Evolutionary conservation across 768 basidiomycete genomes (phyloP).

Genomic region (Termitomyces titanicus): DNA sequence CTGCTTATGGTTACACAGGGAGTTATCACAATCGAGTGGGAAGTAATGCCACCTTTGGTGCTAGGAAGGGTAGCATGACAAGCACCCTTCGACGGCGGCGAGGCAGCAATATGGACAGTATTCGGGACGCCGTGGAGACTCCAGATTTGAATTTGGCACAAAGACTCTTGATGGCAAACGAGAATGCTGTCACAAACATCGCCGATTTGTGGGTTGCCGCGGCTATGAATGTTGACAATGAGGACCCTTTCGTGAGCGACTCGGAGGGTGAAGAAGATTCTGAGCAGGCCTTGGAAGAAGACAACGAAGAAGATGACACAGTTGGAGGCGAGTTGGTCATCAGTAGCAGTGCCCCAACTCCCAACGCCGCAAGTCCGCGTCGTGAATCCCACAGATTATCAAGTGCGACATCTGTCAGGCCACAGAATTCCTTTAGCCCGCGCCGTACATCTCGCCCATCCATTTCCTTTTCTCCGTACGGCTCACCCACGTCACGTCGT

Average conservation of each 20-base stretch:
- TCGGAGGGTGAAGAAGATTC: slow-evolving; percentile 32
- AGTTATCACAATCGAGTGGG: slow-evolving; percentile 53
- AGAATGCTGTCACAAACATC: slow-evolving; percentile 91
- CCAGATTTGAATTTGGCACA: slow-evolving; percentile 83
- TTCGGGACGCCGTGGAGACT: slow-evolving; percentile 33
- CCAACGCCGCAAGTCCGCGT: slow-evolving; percentile 7
- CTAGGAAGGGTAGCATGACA: slow-evolving; percentile 52
- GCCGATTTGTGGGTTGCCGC: slow-evolving; percentile 98
- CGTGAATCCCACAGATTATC: slow-evolving; percentile 28
- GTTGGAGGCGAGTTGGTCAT: slow-evolving; percentile 17
- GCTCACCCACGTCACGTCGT: slow-evolving; percentile 45
- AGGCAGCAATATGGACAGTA: slow-evolving; percentile 44
- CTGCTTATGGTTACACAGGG: slow-evolving; percentile 74
- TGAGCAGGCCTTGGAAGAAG: slow-evolving; percentile 29
- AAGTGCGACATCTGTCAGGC: slow-evolving; percentile 24
- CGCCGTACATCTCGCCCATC: slow-evolving; percentile 33
- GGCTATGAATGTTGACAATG: slow-evolving; percentile 92
- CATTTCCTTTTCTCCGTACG: slow-evolving; percentile 30
- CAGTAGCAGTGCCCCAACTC: slow-evolving; percentile 15
- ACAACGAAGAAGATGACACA: slow-evolving; percentile 23
- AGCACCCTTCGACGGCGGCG: slow-evolving; percentile 49
- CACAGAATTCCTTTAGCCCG: slow-evolving; percentile 22
- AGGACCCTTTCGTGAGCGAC: slow-evolving; percentile 71
- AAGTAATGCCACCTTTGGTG: slow-evolving; percentile 40
- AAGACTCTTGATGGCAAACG: slow-evolving; percentile 86